A percentile compares a stretch with the other conserved stretches of the same genome.
Evolutionary conservation across 306 rosid species (phyloP).

Genomic region (Datisca glomerata): DNA sequence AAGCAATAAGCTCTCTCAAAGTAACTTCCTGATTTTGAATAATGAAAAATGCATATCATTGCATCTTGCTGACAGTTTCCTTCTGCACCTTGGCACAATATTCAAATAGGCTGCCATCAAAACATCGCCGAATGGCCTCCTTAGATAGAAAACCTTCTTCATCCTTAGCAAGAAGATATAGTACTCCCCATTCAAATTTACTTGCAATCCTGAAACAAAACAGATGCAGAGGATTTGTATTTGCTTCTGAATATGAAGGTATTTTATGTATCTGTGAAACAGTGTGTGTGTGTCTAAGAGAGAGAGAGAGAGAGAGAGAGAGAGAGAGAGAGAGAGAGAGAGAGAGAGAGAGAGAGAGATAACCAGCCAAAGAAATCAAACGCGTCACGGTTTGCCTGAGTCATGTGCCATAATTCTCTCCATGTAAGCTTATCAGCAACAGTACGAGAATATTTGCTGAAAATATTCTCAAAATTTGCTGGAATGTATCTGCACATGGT

Average conservation of each 20-base stretch:
- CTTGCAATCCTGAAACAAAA: constrained; percentile 37
- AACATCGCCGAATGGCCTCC: constrained; percentile 78
- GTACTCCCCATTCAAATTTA: constrained; percentile 59
- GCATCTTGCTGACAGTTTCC: constrained; percentile 29
- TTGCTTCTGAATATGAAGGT: too few species aligned
- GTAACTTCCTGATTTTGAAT: too few species aligned
- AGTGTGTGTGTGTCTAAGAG: too few species aligned
- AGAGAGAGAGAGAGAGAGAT: constrained; percentile 8
- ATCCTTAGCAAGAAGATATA: constrained; percentile 55
- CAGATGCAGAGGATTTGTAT: background rate
- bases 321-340: too few species aligned
- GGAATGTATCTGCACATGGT: constrained; percentile 53
- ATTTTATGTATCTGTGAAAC: too few species aligned
- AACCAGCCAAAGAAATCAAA: constrained; percentile 78
- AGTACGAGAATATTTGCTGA: constrained; percentile 58
- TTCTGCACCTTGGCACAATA: constrained; percentile 48
- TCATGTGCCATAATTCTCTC: constrained; percentile 64
- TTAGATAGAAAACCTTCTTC: constrained; percentile 53
- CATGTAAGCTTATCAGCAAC: constrained; percentile 48
- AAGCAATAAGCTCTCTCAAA: too few species aligned
- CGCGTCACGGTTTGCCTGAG: constrained; percentile 49
- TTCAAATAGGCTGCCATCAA: constrained; percentile 69
- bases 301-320: too few species aligned
- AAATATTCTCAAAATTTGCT: constrained; percentile 51
- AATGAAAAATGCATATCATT: too few species aligned